phyloP scores from a whole-genome alignment of 495 filamentous ascomycete species.

The Tetracladium marchalianum region DNA sequence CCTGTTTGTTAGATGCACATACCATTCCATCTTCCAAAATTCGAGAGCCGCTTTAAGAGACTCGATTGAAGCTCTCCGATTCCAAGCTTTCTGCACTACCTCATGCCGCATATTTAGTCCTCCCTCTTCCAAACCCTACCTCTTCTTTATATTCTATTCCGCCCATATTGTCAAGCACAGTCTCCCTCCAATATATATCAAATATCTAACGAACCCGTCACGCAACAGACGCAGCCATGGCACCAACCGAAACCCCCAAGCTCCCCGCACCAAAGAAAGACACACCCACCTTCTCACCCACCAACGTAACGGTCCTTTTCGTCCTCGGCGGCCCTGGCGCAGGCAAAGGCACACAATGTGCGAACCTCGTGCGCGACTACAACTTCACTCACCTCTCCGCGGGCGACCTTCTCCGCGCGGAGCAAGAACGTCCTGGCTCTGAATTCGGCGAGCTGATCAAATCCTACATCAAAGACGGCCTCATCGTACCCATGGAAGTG shows the following conservation, averaged over 20 bases:
- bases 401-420: slow-evolving; percentile 86
- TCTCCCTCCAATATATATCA: slow-evolving; percentile 7
- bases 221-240: slow-evolving; percentile 26
- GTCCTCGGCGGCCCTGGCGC: slow-evolving; percentile 72
- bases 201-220: not conserved
- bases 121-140: not conserved
- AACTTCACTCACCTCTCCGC: slow-evolving; percentile 88
- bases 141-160: not conserved
- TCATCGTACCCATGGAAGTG: slow-evolving; percentile 97
- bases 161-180: not conserved
- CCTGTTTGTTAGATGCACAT: not conserved
- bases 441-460: slow-evolving; percentile 88
- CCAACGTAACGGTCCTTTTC: slow-evolving; percentile 78
- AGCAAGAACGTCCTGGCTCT: slow-evolving; percentile 75
- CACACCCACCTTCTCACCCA: slow-evolving; percentile 68
- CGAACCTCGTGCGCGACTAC: slow-evolving; percentile 79
- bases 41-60: slow-evolving; percentile 18
- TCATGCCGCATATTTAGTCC: not conserved
- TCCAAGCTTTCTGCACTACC: not conserved
- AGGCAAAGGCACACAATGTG: slow-evolving; percentile 82
- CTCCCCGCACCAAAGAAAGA: slow-evolving; percentile 40
- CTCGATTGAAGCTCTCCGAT: too few species aligned
- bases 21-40: not conserved
- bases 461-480: slow-evolving; percentile 80
- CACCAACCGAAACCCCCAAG: slow-evolving; percentile 26